These are phyloP conservation scores for Zangia roseola DNA, from an alignment of 768 basidiomycete species.

Conservation along the genomic window DNA sequence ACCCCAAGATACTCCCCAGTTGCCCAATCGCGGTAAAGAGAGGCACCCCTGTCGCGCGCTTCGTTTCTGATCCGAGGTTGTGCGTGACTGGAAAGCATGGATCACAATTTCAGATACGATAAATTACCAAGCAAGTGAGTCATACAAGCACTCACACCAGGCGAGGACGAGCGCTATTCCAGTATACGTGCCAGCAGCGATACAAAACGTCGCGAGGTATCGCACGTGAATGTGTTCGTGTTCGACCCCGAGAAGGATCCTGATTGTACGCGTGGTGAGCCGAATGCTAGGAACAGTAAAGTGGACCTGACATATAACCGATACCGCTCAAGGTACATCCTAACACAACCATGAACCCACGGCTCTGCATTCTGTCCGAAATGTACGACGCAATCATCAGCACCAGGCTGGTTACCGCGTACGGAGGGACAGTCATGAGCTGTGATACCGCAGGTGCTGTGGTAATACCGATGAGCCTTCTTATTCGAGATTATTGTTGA, in stretches of 20 bases:
- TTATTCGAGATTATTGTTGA: background rate
- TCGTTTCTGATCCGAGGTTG: conserved; percentile 46
- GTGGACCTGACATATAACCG: conserved; percentile 40
- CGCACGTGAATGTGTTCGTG: conserved; percentile 34
- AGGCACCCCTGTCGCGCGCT: conserved; percentile 42
- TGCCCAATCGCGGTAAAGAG: conserved; percentile 44
- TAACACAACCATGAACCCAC: conserved; percentile 37
- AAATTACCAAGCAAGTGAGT: no score
- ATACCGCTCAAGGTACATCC: conserved; percentile 35
- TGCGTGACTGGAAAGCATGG: conserved; percentile 33
- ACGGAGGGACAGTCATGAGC: conserved; percentile 54
- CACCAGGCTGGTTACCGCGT: conserved; percentile 42
- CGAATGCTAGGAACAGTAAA: background rate
- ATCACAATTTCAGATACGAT: no score
- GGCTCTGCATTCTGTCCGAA: conserved; percentile 44
- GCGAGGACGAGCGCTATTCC: conserved; percentile 45
- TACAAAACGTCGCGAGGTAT: conserved; percentile 47
- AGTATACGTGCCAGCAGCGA: conserved; percentile 46
- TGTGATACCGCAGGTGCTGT: conserved; percentile 45
- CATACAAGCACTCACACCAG: conserved; percentile 40
- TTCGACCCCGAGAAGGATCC: conserved; percentile 35
- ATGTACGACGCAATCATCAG: conserved; percentile 36
- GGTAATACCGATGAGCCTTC: background rate
- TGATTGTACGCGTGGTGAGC: conserved; percentile 1
- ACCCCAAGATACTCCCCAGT: conserved; percentile 39